These are phyloP conservation scores for Corchorus olitorius DNA, from an alignment of 345 rosid genomes.

Conservation along the genomic window DNA sequence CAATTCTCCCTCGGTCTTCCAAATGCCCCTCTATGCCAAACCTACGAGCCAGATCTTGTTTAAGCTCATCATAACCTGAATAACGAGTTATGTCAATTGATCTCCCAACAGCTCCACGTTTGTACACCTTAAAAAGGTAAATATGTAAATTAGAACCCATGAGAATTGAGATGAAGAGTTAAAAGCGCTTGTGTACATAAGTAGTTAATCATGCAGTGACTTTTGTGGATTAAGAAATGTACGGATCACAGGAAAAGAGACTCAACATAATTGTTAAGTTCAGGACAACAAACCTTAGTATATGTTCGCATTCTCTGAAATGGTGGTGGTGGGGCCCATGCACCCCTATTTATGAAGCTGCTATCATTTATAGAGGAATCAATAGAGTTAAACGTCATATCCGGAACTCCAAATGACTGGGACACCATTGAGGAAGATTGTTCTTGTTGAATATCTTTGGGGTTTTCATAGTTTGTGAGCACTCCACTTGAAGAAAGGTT, in stretches of 20 bases:
- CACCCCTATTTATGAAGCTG: slow-evolving; percentile 42
- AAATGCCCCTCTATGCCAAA: slow-evolving; percentile 86
- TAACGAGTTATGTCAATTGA: slow-evolving; percentile 73
- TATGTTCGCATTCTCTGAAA: slow-evolving; percentile 63
- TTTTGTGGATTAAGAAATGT: not conserved
- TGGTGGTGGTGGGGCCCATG: slow-evolving; percentile 55
- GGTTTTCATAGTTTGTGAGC: slow-evolving; percentile 42
- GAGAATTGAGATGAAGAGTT: not conserved
- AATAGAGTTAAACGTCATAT: slow-evolving; percentile 54
- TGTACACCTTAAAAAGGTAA: slow-evolving; percentile 53
- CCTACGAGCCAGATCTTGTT: slow-evolving; percentile 70
- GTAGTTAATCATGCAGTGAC: not conserved
- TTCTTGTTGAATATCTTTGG: slow-evolving; percentile 60
- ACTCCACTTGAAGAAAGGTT: slow-evolving; percentile 49
- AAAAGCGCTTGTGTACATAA: not conserved
- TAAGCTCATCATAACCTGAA: slow-evolving; percentile 68
- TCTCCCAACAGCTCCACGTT: slow-evolving; percentile 84
- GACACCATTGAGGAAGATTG: slow-evolving; percentile 68
- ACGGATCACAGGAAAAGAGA: not conserved
- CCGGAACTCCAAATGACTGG: slow-evolving; percentile 66
- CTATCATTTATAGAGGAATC: slow-evolving; percentile 55
- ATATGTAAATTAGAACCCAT: slow-evolving; percentile 16
- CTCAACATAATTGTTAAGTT: not conserved
- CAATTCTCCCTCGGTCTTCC: slow-evolving; percentile 63
- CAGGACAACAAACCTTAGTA: slow-evolving; percentile 52